Percentiles rank a stretch among this genome's conserved stretches.
Evolutionary conservation across 176 grass and related monocot genomes (phyloP).

Genomic region (Metroxylon sagu): DNA sequence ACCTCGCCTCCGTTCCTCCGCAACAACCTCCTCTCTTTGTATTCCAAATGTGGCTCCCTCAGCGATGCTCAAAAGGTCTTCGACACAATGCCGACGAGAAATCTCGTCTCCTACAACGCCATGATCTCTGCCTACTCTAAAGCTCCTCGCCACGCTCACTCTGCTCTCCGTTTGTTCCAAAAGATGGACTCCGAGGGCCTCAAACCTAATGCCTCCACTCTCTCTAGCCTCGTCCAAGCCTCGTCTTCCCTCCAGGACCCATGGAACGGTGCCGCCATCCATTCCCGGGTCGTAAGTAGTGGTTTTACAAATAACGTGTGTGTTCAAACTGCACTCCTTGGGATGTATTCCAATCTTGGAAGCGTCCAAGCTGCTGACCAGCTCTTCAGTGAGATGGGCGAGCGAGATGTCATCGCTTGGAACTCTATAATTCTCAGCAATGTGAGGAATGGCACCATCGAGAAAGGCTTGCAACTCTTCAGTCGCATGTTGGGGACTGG

Average conservation of each 20-base stretch:
- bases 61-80: slow-evolving; percentile 55
- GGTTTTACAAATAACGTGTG: slow-evolving; percentile 43
- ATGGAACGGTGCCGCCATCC: slow-evolving; percentile 16
- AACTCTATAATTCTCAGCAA: slow-evolving; percentile 65
- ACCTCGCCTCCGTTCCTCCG: slow-evolving; percentile 39
- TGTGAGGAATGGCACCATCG: slow-evolving; percentile 38
- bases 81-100: slow-evolving; percentile 39
- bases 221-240: slow-evolving; percentile 49
- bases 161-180: slow-evolving; percentile 39
- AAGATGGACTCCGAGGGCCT: slow-evolving; percentile 28
- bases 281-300: slow-evolving; percentile 20
- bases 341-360: slow-evolving; percentile 56
- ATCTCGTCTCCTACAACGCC: slow-evolving; percentile 67
- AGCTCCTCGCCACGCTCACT: slow-evolving; percentile 13
- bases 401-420: slow-evolving; percentile 55
- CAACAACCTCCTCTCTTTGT: slow-evolving; percentile 78
- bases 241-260: slow-evolving; percentile 14
- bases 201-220: slow-evolving; percentile 50
- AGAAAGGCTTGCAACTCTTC: slow-evolving; percentile 35
- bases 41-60: slow-evolving; percentile 36
- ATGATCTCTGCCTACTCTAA: slow-evolving; percentile 55
- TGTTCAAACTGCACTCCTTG: slow-evolving; percentile 59
- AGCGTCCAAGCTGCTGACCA: slow-evolving; percentile 33
- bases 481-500: slow-evolving; percentile 31
- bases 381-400: slow-evolving; percentile 55